Conservation (phyloP, 2,329 filamentous ascomycete genomes). For the Blastomyces emzantsi region DNA sequence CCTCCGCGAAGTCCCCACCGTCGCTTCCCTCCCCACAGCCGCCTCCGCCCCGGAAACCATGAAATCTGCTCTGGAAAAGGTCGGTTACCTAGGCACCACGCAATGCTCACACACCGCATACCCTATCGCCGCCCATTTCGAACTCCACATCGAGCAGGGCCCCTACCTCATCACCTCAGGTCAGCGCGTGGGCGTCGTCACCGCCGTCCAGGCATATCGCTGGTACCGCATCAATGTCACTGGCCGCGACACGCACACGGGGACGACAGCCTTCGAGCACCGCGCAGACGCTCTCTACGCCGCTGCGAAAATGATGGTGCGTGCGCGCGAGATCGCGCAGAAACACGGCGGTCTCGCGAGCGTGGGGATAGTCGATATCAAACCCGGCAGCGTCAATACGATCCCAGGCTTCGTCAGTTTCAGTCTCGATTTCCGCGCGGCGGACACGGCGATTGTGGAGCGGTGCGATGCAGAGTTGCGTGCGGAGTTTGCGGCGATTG, state of each 20-base stretch:
- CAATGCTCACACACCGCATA: slow-evolving; percentile 50
- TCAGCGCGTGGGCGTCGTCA: slow-evolving; percentile 60
- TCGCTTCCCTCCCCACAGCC: slow-evolving; percentile 34
- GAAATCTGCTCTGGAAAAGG: slow-evolving; percentile 60
- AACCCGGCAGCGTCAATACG: slow-evolving; percentile 63
- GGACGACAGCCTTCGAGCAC: slow-evolving; percentile 59
- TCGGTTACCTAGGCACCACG: slow-evolving; percentile 57
- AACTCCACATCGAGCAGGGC: slow-evolving; percentile 78
- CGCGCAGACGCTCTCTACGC: slow-evolving; percentile 61
- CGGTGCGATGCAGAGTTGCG: slow-evolving; percentile 50
- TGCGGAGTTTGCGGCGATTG: slow-evolving; percentile 51
- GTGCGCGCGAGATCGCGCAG: slow-evolving; percentile 54
- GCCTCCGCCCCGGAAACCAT: slow-evolving; percentile 52
- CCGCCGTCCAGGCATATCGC: slow-evolving; percentile 64
- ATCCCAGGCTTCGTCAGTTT: slow-evolving; percentile 60
- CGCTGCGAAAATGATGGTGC: slow-evolving; percentile 58
- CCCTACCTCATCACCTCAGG: slow-evolving; percentile 59
- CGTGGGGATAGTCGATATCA: slow-evolving; percentile 59
- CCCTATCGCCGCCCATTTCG: slow-evolving; percentile 68
- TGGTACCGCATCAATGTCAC: slow-evolving; percentile 61
- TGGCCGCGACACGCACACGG: slow-evolving; percentile 63
- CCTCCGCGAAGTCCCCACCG: slow-evolving; percentile 50
- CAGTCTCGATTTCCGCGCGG: slow-evolving; percentile 57
- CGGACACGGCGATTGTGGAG: slow-evolving; percentile 47
- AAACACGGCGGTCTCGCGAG: slow-evolving; percentile 54